Base-by-base conservation (phyloP, 441 rosid genomes). In the Arabidopsis hybrid region DNA sequence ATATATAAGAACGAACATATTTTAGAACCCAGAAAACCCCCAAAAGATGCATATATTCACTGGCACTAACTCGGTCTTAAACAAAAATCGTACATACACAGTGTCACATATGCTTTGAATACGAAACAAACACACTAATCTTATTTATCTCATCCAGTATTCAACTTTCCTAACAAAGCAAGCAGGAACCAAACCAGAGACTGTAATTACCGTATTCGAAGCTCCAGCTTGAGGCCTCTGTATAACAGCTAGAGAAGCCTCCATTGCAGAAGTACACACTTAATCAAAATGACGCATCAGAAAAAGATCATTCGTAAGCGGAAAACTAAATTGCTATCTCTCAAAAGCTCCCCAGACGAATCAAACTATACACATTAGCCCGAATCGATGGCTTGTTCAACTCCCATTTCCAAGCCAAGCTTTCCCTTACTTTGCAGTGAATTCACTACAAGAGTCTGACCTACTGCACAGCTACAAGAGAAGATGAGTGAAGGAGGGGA, bases 181-280 rank as follows among this genome's bases (percentile, higher is more conserved):
- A 40, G 13, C 17, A 47, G 7, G 10, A 53, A 55, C 1, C 32
- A 11, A 38, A 67, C 6, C 8, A 46, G 66, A 53, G 53, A 67
- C 62, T 3, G 56, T 46, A 26, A 36, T 42, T 79, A 95, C 99
- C 97, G 96, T 85, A 81, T 91, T 92, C 14, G 89, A 84, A 71
- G 85, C 76, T 52, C 89, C 93, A 46, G 69, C 75, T 72, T 92
- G 86, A 6, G 93, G 91, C 40, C 98, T 92, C 73, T 95, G 97
- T 73, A 89, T 71, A 82, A 90, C 84, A 52, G 94, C 91, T 77
- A 88, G 65, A 64, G 97, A 80, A 84, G 89, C 87, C 83, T 93
- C 88, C 97, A 91, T 91, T 86, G 82, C 61, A 80, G 46, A 75
- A 62, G 60, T 49, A n/a, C 51, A 72, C 6, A 74, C 35, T 34